Base-by-base conservation (phyloP, 2,329 filamentous ascomycete genomes). In the Eutypa lata region DNA sequence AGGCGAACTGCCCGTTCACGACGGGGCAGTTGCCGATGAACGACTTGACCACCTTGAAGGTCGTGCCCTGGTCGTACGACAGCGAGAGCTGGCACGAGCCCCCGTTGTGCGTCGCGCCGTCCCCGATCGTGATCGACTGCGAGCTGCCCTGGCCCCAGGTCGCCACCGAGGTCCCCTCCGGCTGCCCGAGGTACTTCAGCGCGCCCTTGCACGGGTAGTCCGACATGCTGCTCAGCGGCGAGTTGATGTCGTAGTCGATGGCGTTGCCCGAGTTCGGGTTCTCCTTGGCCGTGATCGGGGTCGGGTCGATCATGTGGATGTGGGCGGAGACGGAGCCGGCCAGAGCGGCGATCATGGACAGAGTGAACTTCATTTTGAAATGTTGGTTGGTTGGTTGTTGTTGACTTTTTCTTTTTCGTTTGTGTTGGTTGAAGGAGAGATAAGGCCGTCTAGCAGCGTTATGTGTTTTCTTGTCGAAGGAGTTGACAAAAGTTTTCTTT, bases 151-250 rank as follows among this genome's bases (percentile, higher is more conserved):
- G 79, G 3, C 72, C 66, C 69, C 87, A 92, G 22, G 76, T 82
- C 35, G 80, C 82, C 19, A 84, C 80, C 4, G 82, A 70, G 18
- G 73, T 68, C 57, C 83, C 82, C 46, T 72, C 70, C 8, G 69
- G 49, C 31, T 76, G 77, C 61, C 77, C 79, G 33, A 82, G 60
- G 44, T 79, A 71, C 47, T 65, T 68, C 48, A 79, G 74, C 66
- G 76, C 76, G 58, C 86, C 85, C 75, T 91, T 91, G 81, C 90
- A 94, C 5, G 89, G 87, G 68, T 83, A 94, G 71, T 91, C 80
- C 53, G 77, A 86, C 54, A 77, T 74, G 19, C 75, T 65, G 2
- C 71, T 66, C 47, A 94, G 77, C 2, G 90, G 90, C 16, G 78
- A 77, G 35, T 84, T 89, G 74, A 90, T 90, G 61, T 80, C 82